A percentile compares a stretch with the other conserved stretches of the same genome.
These are phyloP conservation scores for Saccharum spontaneum DNA, from an alignment of 176 grass and related monocot species.

Conservation along the genomic window DNA sequence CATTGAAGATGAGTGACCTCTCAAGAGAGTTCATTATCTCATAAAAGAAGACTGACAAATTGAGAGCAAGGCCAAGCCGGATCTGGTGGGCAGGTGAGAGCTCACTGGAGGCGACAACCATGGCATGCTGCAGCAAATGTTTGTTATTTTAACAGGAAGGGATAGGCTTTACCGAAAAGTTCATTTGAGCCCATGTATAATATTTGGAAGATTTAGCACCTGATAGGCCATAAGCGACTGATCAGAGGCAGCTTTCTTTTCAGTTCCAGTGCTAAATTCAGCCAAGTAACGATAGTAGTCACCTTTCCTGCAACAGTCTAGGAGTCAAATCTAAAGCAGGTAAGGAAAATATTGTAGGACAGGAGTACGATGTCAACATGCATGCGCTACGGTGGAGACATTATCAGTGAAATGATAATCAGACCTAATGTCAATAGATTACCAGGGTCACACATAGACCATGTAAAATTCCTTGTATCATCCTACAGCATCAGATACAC, in stretches of 20 bases:
- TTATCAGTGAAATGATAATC: neutral
- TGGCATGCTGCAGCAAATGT: constrained; percentile 58
- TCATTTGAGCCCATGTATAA: neutral
- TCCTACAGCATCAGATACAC: neutral
- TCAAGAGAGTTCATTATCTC: constrained; percentile 70
- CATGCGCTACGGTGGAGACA: neutral
- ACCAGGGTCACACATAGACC: constrained; percentile 1
- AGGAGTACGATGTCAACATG: neutral
- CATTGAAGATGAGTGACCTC: constrained; percentile 54
- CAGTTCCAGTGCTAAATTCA: constrained; percentile 75
- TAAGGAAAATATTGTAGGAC: neutral
- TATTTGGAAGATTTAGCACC: constrained; percentile 44
- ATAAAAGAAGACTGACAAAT: constrained; percentile 92
- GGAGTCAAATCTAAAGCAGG: constrained; percentile 13
- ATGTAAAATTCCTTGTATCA: neutral
- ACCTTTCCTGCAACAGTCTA: constrained; percentile 62
- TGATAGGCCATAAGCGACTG: constrained; percentile 88
- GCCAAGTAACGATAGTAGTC: constrained; percentile 91
- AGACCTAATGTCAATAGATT: neutral
- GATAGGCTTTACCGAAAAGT: neutral
- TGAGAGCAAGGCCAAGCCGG: constrained; percentile 75
- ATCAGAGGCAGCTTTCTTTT: constrained; percentile 72
- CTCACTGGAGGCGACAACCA: constrained; percentile 56
- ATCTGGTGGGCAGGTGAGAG: constrained; percentile 61
- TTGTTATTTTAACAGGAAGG: constrained; percentile 29